Evolutionary conservation across 2,329 filamentous ascomycete species (phyloP).

Genomic region (Talaromyces sp.): DNA sequence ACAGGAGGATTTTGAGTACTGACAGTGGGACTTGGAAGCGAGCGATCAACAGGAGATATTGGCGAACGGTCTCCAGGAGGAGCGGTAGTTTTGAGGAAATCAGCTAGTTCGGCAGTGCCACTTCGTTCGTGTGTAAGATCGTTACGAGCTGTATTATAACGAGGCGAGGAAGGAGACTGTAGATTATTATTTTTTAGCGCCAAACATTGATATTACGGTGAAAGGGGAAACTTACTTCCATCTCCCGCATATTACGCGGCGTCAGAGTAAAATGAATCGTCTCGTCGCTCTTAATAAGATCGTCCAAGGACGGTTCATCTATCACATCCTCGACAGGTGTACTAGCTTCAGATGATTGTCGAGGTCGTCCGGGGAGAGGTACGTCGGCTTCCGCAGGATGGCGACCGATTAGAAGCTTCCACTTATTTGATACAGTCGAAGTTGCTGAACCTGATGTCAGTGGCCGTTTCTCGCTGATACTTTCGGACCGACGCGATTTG

Average conservation of each 20-base stretch:
- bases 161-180: constrained; percentile 29
- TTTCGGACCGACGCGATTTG: constrained; percentile 33
- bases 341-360: constrained; percentile 33
- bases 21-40: constrained; percentile 9
- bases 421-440: constrained; percentile 35
- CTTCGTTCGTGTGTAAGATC: constrained; percentile 12
- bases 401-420: constrained; percentile 38
- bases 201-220: constrained; percentile 2
- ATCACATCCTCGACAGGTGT: constrained; percentile 22
- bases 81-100: constrained; percentile 32
- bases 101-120: constrained; percentile 31
- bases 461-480: constrained; percentile 35
- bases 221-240: constrained; percentile 55
- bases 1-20: constrained; percentile 4
- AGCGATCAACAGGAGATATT: constrained; percentile 13
- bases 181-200: constrained; percentile 5
- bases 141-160: constrained; percentile 24
- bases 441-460: constrained; percentile 35
- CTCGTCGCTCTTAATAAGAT: constrained; percentile 74
- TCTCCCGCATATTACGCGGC: constrained; percentile 70
- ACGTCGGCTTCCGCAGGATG: constrained; percentile 19
- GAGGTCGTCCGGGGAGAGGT: constrained; percentile 22
- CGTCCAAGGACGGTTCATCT: constrained; percentile 65
- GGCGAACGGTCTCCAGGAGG: constrained; percentile 23
- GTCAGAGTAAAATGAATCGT: constrained; percentile 80